phyloP scores from a whole-genome alignment of 139 green algal genomes.

The Coccomyxa sp. region DNA sequence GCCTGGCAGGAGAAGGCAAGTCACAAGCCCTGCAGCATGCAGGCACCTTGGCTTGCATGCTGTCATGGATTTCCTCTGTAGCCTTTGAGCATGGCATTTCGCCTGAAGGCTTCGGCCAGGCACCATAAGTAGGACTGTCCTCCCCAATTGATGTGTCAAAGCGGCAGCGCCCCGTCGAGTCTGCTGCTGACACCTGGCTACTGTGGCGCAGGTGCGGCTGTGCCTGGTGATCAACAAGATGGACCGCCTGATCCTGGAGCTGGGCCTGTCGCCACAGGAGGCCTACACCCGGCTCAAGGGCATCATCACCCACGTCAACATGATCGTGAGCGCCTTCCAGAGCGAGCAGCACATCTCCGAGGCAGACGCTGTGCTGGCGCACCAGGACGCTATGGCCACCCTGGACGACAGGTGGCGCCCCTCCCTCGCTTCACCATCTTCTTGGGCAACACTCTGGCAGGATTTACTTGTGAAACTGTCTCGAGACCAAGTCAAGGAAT shows the following conservation, averaged over 20 bases:
- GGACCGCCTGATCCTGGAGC: constrained; percentile 90
- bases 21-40: too few species aligned
- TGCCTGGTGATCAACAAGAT: constrained; percentile 98
- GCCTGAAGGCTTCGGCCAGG: too few species aligned
- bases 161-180: too few species aligned
- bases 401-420: background rate
- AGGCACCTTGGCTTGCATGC: too few species aligned
- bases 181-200: background rate
- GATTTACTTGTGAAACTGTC: too few species aligned
- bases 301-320: constrained; percentile 94
- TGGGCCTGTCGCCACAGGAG: constrained; percentile 73
- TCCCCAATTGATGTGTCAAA: too few species aligned
- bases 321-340: constrained; percentile 84
- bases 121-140: too few species aligned
- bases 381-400: constrained; percentile 39
- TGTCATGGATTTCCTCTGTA: background rate
- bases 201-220: constrained; percentile 50
- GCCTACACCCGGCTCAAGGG: constrained; percentile 68
- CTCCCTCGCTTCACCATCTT: background rate
- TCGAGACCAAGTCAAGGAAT: too few species aligned
- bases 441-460: background rate
- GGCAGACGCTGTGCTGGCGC: constrained; percentile 82
- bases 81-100: too few species aligned
- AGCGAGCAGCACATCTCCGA: constrained; percentile 86
- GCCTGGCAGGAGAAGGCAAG: constrained; percentile 90